A percentile compares a stretch with the other conserved stretches of the same genome.
Conservation (phyloP, 306 rosid genomes). For the Prunus mume region DNA sequence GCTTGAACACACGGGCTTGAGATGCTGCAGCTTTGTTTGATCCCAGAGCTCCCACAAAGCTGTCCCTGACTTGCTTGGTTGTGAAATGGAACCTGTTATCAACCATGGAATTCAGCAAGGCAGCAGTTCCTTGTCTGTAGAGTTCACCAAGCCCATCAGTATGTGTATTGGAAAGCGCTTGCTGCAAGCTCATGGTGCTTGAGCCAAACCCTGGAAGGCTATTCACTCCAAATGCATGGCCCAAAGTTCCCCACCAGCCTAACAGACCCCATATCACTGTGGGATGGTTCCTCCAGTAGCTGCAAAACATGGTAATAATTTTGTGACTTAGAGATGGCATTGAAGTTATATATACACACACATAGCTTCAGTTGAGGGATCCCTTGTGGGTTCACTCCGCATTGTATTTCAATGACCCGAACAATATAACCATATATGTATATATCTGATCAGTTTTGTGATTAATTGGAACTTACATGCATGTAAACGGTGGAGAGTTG, state of each 20-base stretch:
- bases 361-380: neutral
- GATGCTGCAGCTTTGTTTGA: slow-evolving; percentile 71
- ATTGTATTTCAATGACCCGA: no score
- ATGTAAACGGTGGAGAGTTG: slow-evolving; percentile 71
- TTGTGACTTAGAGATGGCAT: neutral
- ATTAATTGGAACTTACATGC: slow-evolving; percentile 61
- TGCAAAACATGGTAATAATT: slow-evolving; percentile 23
- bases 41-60: slow-evolving; percentile 50
- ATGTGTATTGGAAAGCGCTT: slow-evolving; percentile 83
- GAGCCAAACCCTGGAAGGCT: slow-evolving; percentile 60
- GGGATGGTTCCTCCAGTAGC: slow-evolving; percentile 91
- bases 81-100: slow-evolving; percentile 68
- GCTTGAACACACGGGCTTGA: slow-evolving; percentile 74
- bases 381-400: no score
- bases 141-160: slow-evolving; percentile 75
- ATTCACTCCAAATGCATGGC: slow-evolving; percentile 61
- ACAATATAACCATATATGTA: no score
- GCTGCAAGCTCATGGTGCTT: slow-evolving; percentile 45
- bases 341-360: neutral
- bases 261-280: slow-evolving; percentile 71
- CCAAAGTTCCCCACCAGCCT: slow-evolving; percentile 92
- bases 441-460: neutral
- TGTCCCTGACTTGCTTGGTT: slow-evolving; percentile 65
- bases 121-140: slow-evolving; percentile 78
- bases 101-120: slow-evolving; percentile 78